Evolutionary conservation across 2,329 filamentous ascomycete genomes (phyloP).

Genomic region (Ascochyta viciae-villosae): DNA sequence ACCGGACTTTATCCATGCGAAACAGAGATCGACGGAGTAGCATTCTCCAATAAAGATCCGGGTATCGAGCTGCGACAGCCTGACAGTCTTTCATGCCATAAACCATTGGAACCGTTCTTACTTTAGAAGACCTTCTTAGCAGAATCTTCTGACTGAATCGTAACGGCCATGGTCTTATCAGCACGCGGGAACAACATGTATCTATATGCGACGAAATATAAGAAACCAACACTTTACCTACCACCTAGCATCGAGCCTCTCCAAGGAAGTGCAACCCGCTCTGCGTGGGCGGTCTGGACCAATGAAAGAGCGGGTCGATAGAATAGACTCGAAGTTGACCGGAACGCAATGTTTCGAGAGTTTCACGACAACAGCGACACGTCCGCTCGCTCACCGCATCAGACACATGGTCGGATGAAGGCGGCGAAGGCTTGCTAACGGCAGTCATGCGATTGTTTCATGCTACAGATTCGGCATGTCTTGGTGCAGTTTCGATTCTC

Average conservation of each 20-base stretch:
- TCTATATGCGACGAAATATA: constrained; percentile 12
- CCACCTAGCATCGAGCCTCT: not conserved
- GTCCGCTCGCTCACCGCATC: constrained; percentile 7
- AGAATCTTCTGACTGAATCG: too few relatives aligned
- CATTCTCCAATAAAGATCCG: not conserved
- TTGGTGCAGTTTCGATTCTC: not conserved
- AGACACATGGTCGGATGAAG: not conserved
- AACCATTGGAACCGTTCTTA: not conserved
- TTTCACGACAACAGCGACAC: constrained; percentile 5
- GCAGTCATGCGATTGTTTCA: not conserved
- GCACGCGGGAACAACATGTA: constrained; percentile 2
- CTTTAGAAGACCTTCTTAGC: too few relatives aligned
- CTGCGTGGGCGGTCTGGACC: not conserved
- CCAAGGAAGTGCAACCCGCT: not conserved
- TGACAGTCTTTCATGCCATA: not conserved
- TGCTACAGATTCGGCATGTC: not conserved
- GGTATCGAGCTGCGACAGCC: not conserved
- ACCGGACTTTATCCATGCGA: not conserved
- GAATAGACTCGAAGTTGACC: not conserved
- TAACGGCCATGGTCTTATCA: not conserved
- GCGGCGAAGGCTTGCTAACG: not conserved
- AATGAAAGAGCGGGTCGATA: not conserved
- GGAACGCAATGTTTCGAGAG: constrained; percentile 1
- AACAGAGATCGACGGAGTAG: not conserved
- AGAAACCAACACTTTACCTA: not conserved